These are phyloP conservation scores for Sporothrix dimorphospora DNA, from an alignment of 2,329 filamentous ascomycete species.

Conservation along the genomic window DNA sequence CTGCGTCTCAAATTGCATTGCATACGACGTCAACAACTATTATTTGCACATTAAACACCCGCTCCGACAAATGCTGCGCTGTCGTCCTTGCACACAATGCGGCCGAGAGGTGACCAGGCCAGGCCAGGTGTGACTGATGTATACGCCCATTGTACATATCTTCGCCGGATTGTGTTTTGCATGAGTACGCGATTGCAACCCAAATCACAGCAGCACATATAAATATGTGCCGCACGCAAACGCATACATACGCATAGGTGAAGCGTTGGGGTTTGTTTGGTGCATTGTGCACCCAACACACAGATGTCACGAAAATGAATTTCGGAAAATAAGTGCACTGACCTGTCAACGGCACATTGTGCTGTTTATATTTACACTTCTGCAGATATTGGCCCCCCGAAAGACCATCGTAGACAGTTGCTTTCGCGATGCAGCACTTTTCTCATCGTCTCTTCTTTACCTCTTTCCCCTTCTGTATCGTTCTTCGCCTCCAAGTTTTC, in stretches of 20 bases:
- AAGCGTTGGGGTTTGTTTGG: background rate
- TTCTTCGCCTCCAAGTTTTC: background rate
- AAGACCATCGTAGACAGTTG: background rate
- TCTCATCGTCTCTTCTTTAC: background rate
- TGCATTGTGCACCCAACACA: background rate
- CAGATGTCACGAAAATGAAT: background rate
- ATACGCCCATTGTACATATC: background rate
- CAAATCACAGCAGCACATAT: background rate
- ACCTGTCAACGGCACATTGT: background rate
- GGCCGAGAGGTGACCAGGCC: background rate
- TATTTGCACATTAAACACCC: too few species aligned
- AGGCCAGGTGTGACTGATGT: background rate
- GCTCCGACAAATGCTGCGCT: background rate
- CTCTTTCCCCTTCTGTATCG: too few species aligned
- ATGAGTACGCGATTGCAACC: constrained; percentile 1
- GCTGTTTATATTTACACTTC: background rate
- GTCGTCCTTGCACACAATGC: background rate
- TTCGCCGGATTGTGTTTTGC: background rate
- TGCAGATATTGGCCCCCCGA: background rate
- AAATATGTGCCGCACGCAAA: background rate
- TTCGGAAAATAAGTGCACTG: background rate
- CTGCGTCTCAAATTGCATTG: constrained; percentile 9
- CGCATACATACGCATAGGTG: background rate
- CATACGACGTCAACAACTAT: background rate
- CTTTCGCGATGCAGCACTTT: background rate